Evolutionary conservation across 208 protist species (phyloP), one percentile per base, ranked within the genome.

Genomic region (Lotmaria passim): DNA sequence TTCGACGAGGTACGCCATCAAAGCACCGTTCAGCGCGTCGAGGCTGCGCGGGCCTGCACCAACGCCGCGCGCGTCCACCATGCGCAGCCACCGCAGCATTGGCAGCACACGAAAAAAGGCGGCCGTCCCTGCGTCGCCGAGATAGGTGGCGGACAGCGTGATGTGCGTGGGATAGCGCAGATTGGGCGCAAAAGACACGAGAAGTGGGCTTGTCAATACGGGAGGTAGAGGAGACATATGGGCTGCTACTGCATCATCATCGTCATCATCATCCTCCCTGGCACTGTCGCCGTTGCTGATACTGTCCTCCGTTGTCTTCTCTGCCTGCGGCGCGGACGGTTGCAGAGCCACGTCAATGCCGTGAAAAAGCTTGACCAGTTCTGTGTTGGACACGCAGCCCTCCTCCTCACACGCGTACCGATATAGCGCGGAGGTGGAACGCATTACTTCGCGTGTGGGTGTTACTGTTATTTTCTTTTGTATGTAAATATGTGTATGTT

Each of bases 41-140:
- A 73, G 70, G 57, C 50, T 69, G 34, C 76, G 74, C 19, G 61
- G 46, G 0, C 86, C 86, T 7, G 81, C 86, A 19, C 89, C 89
- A 34, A 74, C 73, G 34, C 65, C 75, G 24, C 80, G 77, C 14
- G 82, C 65, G 21, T 90, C 69, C 1, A 94, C 53, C 17, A 26
- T 23, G 21, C 77, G 78, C 38, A 94, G 75, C 89, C 86, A 92
- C 33, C 83, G 74, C 77, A 91, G 73, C 33, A 90, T 62, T 26
- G 83, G 78, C 38, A 92, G 71, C 26, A 83, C 81, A 24, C 86
- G 81, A 39, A 94, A 61, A 24, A 89, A 65, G 1, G 86, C 89
- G 0, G 89, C 89, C 11, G 81, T 68, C 8, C 86, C 89, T 5
- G 82, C 75, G 51, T 94, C 89, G 34, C 89, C 86, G 21, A 94